Conservation (phyloP, 2,329 filamentous ascomycete species). For the Fusarium heterosporum region DNA sequence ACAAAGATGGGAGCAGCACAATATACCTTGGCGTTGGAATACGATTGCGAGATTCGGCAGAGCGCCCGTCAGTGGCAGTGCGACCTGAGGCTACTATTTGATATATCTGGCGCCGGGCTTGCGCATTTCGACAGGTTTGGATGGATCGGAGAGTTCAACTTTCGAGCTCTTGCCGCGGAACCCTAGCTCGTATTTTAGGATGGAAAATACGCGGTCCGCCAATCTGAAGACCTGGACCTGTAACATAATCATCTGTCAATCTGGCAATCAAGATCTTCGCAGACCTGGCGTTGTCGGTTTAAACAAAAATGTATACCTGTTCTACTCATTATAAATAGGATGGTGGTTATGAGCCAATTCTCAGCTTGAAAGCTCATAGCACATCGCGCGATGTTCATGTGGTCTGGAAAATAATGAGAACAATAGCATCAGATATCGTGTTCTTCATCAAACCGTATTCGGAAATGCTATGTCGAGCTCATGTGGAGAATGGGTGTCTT, state of each 20-base stretch:
- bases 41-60: background rate
- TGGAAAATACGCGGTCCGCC: background rate
- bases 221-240: background rate
- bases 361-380: background rate
- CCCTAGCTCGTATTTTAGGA: background rate
- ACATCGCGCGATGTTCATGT: background rate
- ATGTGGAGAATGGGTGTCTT: constrained; percentile 15
- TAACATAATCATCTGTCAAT: background rate
- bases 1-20: constrained; percentile 28
- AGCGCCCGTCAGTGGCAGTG: background rate
- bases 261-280: background rate
- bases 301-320: background rate
- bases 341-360: background rate
- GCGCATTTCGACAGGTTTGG: background rate
- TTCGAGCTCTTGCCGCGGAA: background rate
- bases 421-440: background rate
- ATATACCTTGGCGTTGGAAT: constrained; percentile 31
- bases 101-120: background rate
- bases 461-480: constrained; percentile 12
- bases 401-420: background rate
- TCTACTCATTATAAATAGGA: background rate
- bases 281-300: background rate
- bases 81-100: background rate
- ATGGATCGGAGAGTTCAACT: background rate
- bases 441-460: constrained; percentile 7